Base-by-base conservation (phyloP, 805 yeast genomes). In the Yamadazyma insecticola region DNA sequence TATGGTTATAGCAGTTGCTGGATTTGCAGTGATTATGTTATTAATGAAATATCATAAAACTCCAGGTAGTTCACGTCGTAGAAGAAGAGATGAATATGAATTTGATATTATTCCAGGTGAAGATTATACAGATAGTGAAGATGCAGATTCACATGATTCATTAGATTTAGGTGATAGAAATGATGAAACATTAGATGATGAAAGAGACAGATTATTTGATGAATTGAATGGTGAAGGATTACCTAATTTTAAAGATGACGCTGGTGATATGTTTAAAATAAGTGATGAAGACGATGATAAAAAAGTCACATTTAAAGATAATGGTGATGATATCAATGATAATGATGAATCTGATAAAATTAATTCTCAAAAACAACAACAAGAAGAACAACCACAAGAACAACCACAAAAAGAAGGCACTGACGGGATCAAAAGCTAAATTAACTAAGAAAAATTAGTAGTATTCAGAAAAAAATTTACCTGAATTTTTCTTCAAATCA, bases 101-200 rank as follows among this genome's bases (percentile, higher is more conserved):
- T 80, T 83, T 48, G 94, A 83, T 49, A 76, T 82, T 28, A 83
- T 83, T 26, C 81, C 78, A 13, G 81, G 82, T 6, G 83, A 80
- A 40, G 76, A 71, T 30, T 67, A 67, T 40, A 54, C 57, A 28
- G 70, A 66, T 30, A 56, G 62, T 30, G 67, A 58, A 12, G 64
- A 53, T 20, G 53, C 49, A 40, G 60, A 41, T 25, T 40, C 43
- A 4, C 46, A 40, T 21, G 67, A 60, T 37, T 52, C 63, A 17
- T 48, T 60, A 18, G 72, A 63, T 29, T 47, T 57, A 28, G 63
- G 60, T 7, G 44, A 39, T 32, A 33, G 50, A 32, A 42, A 43
- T 21, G 39, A 36, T 13, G 39, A 40, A 10, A 39, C 39, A 26
- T 56, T 49, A 19, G 63, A 62, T 23, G 55, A 53, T 17, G 69